Percentiles rank a stretch among this genome's conserved stretches.
Conservation (phyloP, 164 flowering plant genomes). For the Saururus chinensis region DNA sequence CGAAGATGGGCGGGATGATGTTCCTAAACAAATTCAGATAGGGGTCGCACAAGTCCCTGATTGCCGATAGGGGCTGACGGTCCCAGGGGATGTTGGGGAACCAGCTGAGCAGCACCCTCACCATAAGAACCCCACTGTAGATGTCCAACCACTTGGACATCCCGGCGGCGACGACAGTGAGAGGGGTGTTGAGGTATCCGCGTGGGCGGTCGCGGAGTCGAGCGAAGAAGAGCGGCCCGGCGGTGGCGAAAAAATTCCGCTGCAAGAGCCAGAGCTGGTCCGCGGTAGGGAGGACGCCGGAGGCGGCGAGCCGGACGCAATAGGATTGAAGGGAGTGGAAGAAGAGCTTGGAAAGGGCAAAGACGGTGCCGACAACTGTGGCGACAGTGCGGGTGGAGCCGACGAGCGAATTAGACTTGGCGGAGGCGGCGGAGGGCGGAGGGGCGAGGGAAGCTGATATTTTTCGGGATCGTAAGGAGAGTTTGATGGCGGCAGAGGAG, state of each 20-base stretch:
- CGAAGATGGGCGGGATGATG: conserved; percentile 73
- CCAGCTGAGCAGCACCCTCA: conserved; percentile 97
- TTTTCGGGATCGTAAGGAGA: too few relatives aligned
- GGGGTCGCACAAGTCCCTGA: conserved; percentile 89
- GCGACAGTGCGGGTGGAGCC: conserved; percentile 3
- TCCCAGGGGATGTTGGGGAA: conserved; percentile 98
- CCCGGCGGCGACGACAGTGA: conserved; percentile 79
- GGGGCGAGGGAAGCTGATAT: background rate
- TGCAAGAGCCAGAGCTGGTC: conserved; percentile 7
- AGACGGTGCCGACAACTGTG: background rate
- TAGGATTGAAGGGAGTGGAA: background rate
- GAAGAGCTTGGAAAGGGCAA: conserved; percentile 1
- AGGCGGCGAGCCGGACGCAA: background rate
- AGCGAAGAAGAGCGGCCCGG: conserved; percentile 68
- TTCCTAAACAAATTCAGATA: conserved; percentile 77
- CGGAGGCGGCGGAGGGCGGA: background rate
- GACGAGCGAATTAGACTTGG: background rate
- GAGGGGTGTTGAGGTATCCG: conserved; percentile 52
- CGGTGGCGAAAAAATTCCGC: conserved; percentile 18
- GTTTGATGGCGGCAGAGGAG: too few relatives aligned
- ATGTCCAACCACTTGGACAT: conserved; percentile 89
- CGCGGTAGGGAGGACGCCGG: conserved; percentile 24
- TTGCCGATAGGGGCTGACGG: conserved; percentile 76
- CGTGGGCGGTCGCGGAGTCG: conserved; percentile 29
- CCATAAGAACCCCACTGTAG: conserved; percentile 80